Evolutionary conservation across 805 yeast species (phyloP).

Genomic region (Kodamaea nitidulidarum): DNA sequence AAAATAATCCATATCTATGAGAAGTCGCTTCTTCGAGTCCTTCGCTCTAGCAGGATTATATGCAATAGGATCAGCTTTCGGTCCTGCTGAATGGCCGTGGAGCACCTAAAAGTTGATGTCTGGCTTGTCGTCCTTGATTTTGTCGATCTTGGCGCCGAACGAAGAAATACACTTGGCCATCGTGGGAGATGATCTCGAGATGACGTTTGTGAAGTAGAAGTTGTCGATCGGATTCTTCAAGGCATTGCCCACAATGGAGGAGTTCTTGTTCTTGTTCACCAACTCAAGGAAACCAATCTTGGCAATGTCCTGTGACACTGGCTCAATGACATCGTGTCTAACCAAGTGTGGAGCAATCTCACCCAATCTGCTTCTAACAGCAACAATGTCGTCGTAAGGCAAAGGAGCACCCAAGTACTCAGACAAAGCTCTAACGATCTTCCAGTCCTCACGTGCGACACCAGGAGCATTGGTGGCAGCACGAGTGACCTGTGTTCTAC

Average conservation of each 20-base stretch:
- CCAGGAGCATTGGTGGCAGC: constrained; percentile 90
- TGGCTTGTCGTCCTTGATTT: constrained; percentile 47
- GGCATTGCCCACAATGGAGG: constrained; percentile 39
- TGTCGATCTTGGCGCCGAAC: constrained; percentile 64
- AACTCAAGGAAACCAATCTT: constrained; percentile 52
- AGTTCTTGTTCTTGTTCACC: constrained; percentile 34
- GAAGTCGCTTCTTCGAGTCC: neutral
- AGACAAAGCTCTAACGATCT: constrained; percentile 74
- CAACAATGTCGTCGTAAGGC: constrained; percentile 71
- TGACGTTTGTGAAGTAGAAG: constrained; percentile 85
- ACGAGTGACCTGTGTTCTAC: constrained; percentile 78
- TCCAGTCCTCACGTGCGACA: constrained; percentile 90
- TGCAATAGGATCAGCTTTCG: constrained; percentile 4
- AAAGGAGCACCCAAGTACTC: constrained; percentile 68
- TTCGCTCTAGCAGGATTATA: constrained; percentile 3
- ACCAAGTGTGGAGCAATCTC: constrained; percentile 80
- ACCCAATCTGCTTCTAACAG: constrained; percentile 64
- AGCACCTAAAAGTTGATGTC: constrained; percentile 30
- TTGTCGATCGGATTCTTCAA: constrained; percentile 72
- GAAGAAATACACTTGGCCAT: constrained; percentile 83
- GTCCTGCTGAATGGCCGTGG: constrained; percentile 2
- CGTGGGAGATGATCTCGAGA: constrained; percentile 82
- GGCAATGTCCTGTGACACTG: constrained; percentile 54
- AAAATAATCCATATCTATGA: constrained; percentile 1
- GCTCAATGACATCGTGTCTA: constrained; percentile 71